Evolutionary conservation across 352 stramenopile genomes (phyloP).

Genomic region (Globisporangium apiculatum): DNA sequence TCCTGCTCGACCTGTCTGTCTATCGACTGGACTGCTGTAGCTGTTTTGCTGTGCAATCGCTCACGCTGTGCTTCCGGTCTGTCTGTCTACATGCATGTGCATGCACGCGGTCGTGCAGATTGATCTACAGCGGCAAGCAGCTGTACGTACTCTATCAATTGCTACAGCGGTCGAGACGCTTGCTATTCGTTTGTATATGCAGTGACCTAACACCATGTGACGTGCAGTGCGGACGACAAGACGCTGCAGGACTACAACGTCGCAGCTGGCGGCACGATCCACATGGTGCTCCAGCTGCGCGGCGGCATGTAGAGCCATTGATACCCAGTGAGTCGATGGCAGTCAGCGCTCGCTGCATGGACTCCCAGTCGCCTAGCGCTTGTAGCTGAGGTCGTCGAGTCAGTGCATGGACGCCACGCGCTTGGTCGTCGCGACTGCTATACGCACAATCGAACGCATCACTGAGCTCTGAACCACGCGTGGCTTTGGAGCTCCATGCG

Average conservation of each 20-base stretch:
- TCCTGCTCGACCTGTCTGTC: neutral
- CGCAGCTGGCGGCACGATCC: constrained; percentile 93
- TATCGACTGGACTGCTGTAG: neutral
- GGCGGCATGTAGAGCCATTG: constrained; percentile 40
- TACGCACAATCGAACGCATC: too few relatives aligned
- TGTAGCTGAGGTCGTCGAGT: too few relatives aligned
- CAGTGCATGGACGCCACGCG: too few relatives aligned
- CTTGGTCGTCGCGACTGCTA: too few relatives aligned
- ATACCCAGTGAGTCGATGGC: neutral
- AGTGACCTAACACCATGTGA: too few relatives aligned
- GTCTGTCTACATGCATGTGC: neutral
- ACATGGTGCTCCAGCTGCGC: constrained; percentile 98
- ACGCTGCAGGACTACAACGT: constrained; percentile 97
- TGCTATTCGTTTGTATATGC: constrained; percentile 6
- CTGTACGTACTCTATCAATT: constrained; percentile 29
- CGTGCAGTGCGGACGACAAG: constrained; percentile 89
- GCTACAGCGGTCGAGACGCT: too few relatives aligned
- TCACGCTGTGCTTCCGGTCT: neutral
- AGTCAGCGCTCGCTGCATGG: too few relatives aligned
- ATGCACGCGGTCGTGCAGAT: constrained; percentile 23
- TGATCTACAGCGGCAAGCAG: constrained; percentile 98
- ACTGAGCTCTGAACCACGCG: too few relatives aligned
- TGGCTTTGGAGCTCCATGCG: too few relatives aligned
- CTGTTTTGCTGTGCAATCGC: neutral
- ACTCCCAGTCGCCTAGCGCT: too few relatives aligned